Evolutionary conservation across 2,329 filamentous ascomycete genomes (phyloP), one percentile per base, ranked within the genome.

Genomic region (Mariannaea elegans): DNA sequence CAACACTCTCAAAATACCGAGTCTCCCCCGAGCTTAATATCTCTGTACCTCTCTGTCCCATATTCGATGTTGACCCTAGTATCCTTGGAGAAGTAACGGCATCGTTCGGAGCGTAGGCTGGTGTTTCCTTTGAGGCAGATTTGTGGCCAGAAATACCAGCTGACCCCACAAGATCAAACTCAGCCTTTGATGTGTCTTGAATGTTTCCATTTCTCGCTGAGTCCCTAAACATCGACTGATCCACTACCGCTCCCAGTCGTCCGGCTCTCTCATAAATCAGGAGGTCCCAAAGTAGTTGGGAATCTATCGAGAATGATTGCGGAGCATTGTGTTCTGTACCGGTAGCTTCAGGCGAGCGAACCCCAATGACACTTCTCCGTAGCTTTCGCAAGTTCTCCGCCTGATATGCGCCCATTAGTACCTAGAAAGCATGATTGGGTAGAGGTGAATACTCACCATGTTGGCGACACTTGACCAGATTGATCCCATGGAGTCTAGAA

Each of bases 121-220:
- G 72, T 14, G 69, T 70, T 16, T 78, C 70, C 19, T 71, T 65
- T 0, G 72, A 27, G 3, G 45, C 75, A 1, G 75, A 69, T 45
- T 74, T 76, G 64, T 78, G 76, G 0, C 73, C 75, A 3, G 73
- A 75, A 6, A 78, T 76, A 2, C 76, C 75, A 9, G 73, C 73
- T 0, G 75, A 77, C 7, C 76, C 76, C 27, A 78, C 72, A 3
- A 78, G 67, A 18, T 73, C 66, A 24, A 75, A 53, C 10, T 53
- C 75, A 2, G 69, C 72, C 0, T 18, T 63, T 38, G 21, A 14
- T 8, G 34, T 7, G 47, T 32, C 13, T 4, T 12, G 10, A 19
- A 12, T 10, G 7, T 36, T 21, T 52, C 21, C 0, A 50, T 31
- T 12, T 50, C 39, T 59, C 9, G 66, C 56, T 1, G 62, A 56